Percentiles rank a stretch among this genome's conserved stretches.
phyloP scores from a whole-genome alignment of 352 stramenopile species.

The Phytophthora capsici region DNA sequence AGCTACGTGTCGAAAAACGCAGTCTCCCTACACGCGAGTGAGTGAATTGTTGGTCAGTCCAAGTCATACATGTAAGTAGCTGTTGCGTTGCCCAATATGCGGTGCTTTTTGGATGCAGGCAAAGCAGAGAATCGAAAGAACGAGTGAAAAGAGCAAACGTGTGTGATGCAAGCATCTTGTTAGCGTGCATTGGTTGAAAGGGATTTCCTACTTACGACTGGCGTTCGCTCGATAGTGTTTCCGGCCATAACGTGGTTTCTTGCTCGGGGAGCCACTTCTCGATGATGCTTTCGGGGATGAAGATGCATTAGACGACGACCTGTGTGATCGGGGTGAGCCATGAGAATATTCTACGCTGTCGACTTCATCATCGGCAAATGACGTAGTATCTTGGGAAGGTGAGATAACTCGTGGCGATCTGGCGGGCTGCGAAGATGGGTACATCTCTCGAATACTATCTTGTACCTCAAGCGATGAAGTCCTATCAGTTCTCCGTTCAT shows the following conservation, averaged over 20 bases:
- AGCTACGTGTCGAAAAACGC: slow-evolving; percentile 37
- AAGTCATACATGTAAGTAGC: slow-evolving; percentile 58
- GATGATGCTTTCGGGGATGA: slow-evolving; percentile 42
- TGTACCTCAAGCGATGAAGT: slow-evolving; percentile 39
- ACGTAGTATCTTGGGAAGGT: slow-evolving; percentile 31
- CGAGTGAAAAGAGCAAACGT: slow-evolving; percentile 30
- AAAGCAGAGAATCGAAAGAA: slow-evolving; percentile 30
- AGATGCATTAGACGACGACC: slow-evolving; percentile 32
- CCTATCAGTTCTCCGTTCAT: slow-evolving; percentile 20
- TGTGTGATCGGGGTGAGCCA: slow-evolving; percentile 41
- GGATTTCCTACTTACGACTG: slow-evolving; percentile 52
- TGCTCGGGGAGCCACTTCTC: slow-evolving; percentile 42
- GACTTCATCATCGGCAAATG: slow-evolving; percentile 35
- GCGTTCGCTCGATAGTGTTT: slow-evolving; percentile 82
- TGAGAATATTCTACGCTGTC: slow-evolving; percentile 23
- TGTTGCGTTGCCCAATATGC: slow-evolving; percentile 30
- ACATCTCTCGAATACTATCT: slow-evolving; percentile 23
- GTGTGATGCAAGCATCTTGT: slow-evolving; percentile 11
- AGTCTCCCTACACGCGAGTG: slow-evolving; percentile 59
- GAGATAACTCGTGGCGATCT: slow-evolving; percentile 14
- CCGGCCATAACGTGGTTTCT: slow-evolving; percentile 70
- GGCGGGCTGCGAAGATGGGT: slow-evolving; percentile 7
- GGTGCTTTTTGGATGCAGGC: slow-evolving; percentile 39
- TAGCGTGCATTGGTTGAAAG: slow-evolving; percentile 9
- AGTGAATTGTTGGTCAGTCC: slow-evolving; percentile 76